Conservation (phyloP, 495 filamentous ascomycete species). For the Neohortaea acidophila region DNA sequence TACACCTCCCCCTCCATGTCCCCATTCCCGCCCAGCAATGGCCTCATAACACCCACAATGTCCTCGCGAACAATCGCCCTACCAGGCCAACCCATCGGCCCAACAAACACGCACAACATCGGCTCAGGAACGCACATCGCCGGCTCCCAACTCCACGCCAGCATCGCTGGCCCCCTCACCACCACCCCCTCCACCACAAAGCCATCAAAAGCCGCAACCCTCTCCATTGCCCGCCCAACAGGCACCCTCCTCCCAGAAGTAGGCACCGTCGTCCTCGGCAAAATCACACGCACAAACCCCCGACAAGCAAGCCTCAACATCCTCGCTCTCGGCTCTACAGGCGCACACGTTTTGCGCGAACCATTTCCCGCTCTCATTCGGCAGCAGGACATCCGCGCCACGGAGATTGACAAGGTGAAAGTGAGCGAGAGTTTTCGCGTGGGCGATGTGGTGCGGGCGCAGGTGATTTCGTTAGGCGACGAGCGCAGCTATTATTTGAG, state of each 20-base stretch:
- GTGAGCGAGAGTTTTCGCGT: constrained; percentile 83
- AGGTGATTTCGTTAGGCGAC: constrained; percentile 76
- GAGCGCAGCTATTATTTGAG: constrained; percentile 85
- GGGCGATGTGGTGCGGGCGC: constrained; percentile 80
- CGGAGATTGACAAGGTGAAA: constrained; percentile 88
- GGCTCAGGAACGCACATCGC: constrained; percentile 75
- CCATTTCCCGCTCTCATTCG: constrained; percentile 35
- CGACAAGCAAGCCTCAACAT: constrained; percentile 73
- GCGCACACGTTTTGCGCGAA: constrained; percentile 35
- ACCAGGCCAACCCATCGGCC: constrained; percentile 41
- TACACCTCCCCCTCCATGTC: too few relatives aligned
- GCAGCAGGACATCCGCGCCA: constrained; percentile 80
- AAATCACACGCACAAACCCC: constrained; percentile 68
- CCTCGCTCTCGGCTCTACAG: constrained; percentile 27
- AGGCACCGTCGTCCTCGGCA: constrained; percentile 61
- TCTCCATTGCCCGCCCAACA: constrained; percentile 31
- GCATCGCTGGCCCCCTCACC: constrained; percentile 45
- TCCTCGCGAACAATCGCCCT: constrained; percentile 11
- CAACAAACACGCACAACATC: constrained; percentile 44
- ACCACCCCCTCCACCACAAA: constrained; percentile 35
- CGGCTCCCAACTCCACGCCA: constrained; percentile 54
- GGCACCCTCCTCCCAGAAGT: constrained; percentile 46
- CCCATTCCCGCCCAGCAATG: too few relatives aligned
- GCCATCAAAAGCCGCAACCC: constrained; percentile 21
- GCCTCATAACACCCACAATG: too few relatives aligned